These are phyloP conservation scores for Fistulifera pelliculosa DNA, from an alignment of 108 stramenopile genomes.

Conservation along the genomic window DNA sequence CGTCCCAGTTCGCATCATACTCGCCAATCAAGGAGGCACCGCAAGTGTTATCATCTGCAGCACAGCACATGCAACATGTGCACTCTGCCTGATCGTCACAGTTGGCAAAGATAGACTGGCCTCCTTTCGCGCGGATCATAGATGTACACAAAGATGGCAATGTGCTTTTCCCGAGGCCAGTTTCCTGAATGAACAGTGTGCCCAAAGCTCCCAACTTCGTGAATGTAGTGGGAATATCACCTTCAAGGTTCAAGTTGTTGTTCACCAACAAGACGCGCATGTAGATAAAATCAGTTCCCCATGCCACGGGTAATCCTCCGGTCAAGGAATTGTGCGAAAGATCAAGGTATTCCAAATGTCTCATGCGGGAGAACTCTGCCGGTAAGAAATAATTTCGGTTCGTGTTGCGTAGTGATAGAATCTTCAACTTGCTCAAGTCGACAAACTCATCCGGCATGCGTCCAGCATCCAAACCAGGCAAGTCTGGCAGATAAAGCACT, in stretches of 20 bases:
- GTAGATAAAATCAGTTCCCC: neutral
- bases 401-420: neutral
- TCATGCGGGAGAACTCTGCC: neutral
- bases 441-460: constrained; percentile 4
- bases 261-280: constrained; percentile 6
- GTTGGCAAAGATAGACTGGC: too few species aligned
- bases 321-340: constrained; percentile 9
- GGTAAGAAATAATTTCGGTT: too few species aligned
- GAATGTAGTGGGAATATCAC: constrained; percentile 6
- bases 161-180: neutral
- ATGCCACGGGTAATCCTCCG: constrained; percentile 7
- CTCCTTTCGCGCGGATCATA: neutral
- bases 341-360: constrained; percentile 12
- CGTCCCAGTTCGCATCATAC: too few species aligned
- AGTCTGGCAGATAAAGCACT: constrained; percentile 9
- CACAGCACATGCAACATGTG: too few species aligned
- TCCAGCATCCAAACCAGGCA: constrained; percentile 4
- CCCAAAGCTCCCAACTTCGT: neutral
- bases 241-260: constrained; percentile 1
- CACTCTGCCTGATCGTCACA: too few species aligned
- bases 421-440: constrained; percentile 1
- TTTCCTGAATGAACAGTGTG: constrained; percentile 2
- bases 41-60: too few species aligned
- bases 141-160: constrained; percentile 17
- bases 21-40: too few species aligned